phyloP scores from a whole-genome alignment of 257 asterid species.

The Petunia secreta region DNA sequence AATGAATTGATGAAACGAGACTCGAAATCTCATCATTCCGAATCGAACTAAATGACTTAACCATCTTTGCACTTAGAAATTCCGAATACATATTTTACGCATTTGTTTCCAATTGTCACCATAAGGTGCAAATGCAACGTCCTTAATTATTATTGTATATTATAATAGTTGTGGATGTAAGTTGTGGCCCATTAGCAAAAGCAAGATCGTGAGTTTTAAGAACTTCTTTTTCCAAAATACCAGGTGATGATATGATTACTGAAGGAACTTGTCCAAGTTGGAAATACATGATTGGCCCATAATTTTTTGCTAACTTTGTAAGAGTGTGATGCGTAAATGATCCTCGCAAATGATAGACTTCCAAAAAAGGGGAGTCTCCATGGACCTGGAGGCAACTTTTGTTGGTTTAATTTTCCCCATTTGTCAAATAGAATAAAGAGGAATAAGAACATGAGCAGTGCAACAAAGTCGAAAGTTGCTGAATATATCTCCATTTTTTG shows the following conservation, averaged over 20 bases:
- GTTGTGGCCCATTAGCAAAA: slow-evolving; percentile 44
- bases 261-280: slow-evolving; percentile 13
- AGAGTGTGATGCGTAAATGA: slow-evolving; percentile 28
- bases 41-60: slow-evolving; percentile 7
- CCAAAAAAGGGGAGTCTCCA: slow-evolving; percentile 43
- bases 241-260: slow-evolving; percentile 26
- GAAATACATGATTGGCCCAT: slow-evolving; percentile 17
- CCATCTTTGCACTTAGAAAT: slow-evolving; percentile 8
- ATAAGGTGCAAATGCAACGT: slow-evolving; percentile 31
- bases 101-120: slow-evolving; percentile 36
- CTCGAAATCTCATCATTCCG: neutral
- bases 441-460: neutral
- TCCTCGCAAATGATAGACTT: slow-evolving; percentile 26
- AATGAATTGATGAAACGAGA: neutral
- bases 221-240: slow-evolving; percentile 22
- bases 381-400: slow-evolving; percentile 45
- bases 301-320: slow-evolving; percentile 14
- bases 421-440: neutral
- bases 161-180: slow-evolving; percentile 37
- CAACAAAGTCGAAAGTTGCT: neutral
- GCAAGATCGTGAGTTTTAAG: slow-evolving; percentile 42
- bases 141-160: slow-evolving; percentile 37
- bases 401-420: neutral
- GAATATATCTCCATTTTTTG: neutral
- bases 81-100: neutral